Conservation (phyloP, 2,329 filamentous ascomycete species). For the Aspergillus neoniger region DNA sequence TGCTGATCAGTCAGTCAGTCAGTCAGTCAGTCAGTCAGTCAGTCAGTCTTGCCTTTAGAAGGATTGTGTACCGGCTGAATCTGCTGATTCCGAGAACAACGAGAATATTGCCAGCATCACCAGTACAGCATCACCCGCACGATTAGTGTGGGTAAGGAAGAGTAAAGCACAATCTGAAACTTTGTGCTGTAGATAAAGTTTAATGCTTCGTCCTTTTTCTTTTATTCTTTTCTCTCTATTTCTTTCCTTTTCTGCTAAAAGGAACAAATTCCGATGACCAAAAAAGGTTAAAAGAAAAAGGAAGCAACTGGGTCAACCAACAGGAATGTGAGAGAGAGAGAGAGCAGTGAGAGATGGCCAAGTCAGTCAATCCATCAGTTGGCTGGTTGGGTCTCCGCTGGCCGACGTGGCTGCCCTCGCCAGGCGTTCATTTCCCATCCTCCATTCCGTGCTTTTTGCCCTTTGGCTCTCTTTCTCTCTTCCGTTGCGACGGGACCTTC, state of each 20-base stretch:
- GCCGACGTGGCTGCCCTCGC: slow-evolving; percentile 9
- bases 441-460: not conserved
- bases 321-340: not conserved
- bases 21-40: not conserved
- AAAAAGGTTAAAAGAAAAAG: not conserved
- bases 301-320: not conserved
- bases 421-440: slow-evolving; percentile 1
- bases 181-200: not conserved
- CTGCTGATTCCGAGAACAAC: not conserved
- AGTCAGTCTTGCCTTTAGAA: not conserved
- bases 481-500: not conserved
- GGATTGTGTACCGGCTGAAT: not conserved
- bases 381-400: not conserved
- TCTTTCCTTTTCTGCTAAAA: not conserved
- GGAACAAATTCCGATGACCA: not conserved
- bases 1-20: not conserved
- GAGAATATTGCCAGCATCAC: not conserved
- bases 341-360: not conserved
- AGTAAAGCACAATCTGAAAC: not conserved
- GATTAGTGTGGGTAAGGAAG: not conserved
- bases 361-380: not conserved
- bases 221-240: not conserved
- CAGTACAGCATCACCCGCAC: not conserved
- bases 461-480: not conserved
- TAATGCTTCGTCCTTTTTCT: not conserved